Evolutionary conservation across 805 yeast species (phyloP), one percentile per base, ranked within the genome.

Genomic region (Metschnikowia chrysomelidarum): DNA sequence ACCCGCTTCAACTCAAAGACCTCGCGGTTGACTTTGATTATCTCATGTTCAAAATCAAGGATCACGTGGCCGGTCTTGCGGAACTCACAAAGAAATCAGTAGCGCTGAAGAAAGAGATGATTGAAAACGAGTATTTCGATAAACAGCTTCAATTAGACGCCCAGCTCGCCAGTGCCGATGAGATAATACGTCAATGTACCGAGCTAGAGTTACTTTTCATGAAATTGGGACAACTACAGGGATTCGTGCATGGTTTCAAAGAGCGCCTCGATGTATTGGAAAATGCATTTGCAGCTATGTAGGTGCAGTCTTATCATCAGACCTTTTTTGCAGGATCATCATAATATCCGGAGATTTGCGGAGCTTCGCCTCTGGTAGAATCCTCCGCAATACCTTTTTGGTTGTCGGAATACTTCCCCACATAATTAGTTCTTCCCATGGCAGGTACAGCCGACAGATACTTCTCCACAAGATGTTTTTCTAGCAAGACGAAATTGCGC

Each of bases 11-110:
- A 9, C 68, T 83, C 12, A 73, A 76, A 47, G 69, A 73, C 37
- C 59, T 84, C 27, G 75, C 84, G 0, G 62, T 80, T 16, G 73
- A 71, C 34, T 82, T 74, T 52, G 91, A 84, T 48, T 80, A 81
- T 47, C 56, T 84, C 24, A 53, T 82, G 53, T 80, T 65, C 59
- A 77, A 75, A 51, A 79, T 84, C 32, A 69, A 71, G 29, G 84
- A 78, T 41, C 69, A 71, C 34, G 69, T 82, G 5, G 58, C 68
- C 15, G 59, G 64, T 2, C 55, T 80, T 16, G 67, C 77, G 6
- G 70, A 73, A 11, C 36, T 34, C n/a, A 62, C 72, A 2, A 54
- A 51, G 37, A 46, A 40, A 23, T 49, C 70, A 4, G 59, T 67
- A 4, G 22, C 25, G 5, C 33, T 41, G 49, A 71, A 59, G 60